Conservation (phyloP, 2,329 filamentous ascomycete species). For the Cladosporium velox region DNA sequence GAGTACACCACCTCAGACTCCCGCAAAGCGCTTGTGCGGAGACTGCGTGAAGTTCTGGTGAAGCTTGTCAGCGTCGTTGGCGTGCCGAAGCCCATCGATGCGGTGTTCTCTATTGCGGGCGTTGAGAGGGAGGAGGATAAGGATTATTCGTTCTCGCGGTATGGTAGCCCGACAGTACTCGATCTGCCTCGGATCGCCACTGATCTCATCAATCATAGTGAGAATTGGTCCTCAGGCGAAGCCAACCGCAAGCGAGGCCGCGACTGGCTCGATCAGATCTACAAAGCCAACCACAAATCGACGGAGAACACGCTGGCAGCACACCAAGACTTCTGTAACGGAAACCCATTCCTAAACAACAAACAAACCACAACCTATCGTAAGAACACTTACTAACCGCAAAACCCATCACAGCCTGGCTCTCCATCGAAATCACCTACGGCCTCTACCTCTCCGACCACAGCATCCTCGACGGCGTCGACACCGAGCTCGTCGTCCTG, state of each 20-base stretch:
- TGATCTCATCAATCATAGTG: conserved; percentile 30
- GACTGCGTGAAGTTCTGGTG: conserved; percentile 60
- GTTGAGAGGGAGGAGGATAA: conserved; percentile 59
- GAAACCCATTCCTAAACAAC: no score
- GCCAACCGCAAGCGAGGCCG: conserved; percentile 56
- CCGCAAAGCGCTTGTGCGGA: conserved; percentile 52
- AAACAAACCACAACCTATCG: no score
- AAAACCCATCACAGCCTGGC: conserved; percentile 43
- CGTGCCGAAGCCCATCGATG: conserved; percentile 64
- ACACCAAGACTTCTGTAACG: conserved; percentile 48
- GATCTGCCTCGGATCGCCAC: conserved; percentile 30
- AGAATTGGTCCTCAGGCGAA: conserved; percentile 60
- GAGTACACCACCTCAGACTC: conserved; percentile 46
- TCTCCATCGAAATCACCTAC: conserved; percentile 59
- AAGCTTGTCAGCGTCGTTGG: conserved; percentile 61
- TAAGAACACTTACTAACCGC: no score
- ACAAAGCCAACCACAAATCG: conserved; percentile 51
- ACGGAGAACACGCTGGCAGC: conserved; percentile 45
- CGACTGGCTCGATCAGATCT: conserved; percentile 60
- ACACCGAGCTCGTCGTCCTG: conserved; percentile 58
- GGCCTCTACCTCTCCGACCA: conserved; percentile 61
- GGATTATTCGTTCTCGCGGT: conserved; percentile 54
- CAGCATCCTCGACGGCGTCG: conserved; percentile 55
- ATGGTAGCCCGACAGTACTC: no score
- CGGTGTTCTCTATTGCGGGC: conserved; percentile 57